phyloP scores from a whole-genome alignment of 106 monocot species.

The Hemerocallis citrina region DNA sequence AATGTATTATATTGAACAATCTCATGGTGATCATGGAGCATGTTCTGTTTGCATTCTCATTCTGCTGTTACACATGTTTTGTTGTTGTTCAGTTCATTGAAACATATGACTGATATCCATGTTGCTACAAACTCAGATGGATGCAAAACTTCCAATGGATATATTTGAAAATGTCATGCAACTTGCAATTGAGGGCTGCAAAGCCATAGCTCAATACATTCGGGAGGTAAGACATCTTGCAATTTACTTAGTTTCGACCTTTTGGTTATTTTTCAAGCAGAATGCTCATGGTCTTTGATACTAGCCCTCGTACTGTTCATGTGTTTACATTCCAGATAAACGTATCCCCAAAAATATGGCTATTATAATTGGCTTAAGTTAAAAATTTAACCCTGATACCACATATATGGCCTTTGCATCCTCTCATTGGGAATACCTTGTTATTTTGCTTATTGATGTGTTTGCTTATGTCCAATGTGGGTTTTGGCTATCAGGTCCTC shows the following conservation, averaged over 20 bases:
- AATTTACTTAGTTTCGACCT: neutral
- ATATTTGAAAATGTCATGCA: slow-evolving; percentile 91
- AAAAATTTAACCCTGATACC: too few species aligned
- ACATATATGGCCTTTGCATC: too few species aligned
- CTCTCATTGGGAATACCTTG: too few species aligned
- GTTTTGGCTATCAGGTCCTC: slow-evolving; percentile 9
- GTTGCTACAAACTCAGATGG: slow-evolving; percentile 14
- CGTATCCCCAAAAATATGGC: neutral
- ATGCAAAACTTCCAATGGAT: slow-evolving; percentile 23
- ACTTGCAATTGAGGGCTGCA: slow-evolving; percentile 97
- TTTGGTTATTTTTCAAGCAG: neutral
- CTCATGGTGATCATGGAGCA: too few species aligned
- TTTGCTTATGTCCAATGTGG: neutral
- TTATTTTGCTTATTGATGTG: neutral
- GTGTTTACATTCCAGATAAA: neutral
- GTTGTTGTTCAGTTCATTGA: neutral
- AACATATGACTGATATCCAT: neutral
- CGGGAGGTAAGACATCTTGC: slow-evolving; percentile 5
- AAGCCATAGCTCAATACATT: slow-evolving; percentile 68
- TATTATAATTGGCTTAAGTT: neutral
- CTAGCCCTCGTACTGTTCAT: neutral
- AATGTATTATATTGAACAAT: too few species aligned
- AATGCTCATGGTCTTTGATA: too few species aligned
- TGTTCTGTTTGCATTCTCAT: neutral
- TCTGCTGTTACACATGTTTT: neutral